Evolutionary conservation across 208 protist species (phyloP), one percentile per base, ranked within the genome.

Genomic region (Balamuthia mandrillaris): DNA sequence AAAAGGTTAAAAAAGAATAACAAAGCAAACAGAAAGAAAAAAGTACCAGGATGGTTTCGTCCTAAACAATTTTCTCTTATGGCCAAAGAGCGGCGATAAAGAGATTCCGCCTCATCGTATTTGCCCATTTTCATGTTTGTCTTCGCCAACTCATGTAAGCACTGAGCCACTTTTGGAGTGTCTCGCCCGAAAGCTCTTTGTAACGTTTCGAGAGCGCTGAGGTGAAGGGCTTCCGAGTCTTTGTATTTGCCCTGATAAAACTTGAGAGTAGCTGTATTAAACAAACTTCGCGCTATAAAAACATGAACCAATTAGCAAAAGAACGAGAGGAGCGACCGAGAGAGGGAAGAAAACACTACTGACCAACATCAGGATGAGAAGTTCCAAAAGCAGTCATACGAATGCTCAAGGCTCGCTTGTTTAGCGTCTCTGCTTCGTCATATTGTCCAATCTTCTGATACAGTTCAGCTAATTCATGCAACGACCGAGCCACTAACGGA

Each of bases 381-480:
- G 77, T 84, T 10, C 77, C 77, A n/a, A 70, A 47, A 21, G 77
- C 77, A 37, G 65, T 84, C 77, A 84, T 84, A 41, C 77, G 77
- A 5, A 84, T 84, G 60, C 42, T 60, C 5, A 84, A 58, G 10
- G 77, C 77, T 1, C 77, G 42, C 77, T 84, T 84, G 56, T 84
- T 84, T n/a, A 84, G 54, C 1, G 77, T 84, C 56, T 84, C 77
- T 0, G 77, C 77, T 47, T 84, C 77, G 18, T 51, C 77, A 16
- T 84, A 84, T 42, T 70, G 45, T n/a, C 77, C 77, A 31, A 84
- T 70, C 77, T 84, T 84, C 29, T 84, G 77, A 35, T 84, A 84
- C 3, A 84, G 77, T 9, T 84, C 77, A 31, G 77, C 77, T 33
- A 84, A 70, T 37, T 84, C 77, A 58, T 84, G 77, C 39, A 84